These are phyloP conservation scores for Galerina marginata DNA, from an alignment of 768 basidiomycete genomes.

Conservation along the genomic window DNA sequence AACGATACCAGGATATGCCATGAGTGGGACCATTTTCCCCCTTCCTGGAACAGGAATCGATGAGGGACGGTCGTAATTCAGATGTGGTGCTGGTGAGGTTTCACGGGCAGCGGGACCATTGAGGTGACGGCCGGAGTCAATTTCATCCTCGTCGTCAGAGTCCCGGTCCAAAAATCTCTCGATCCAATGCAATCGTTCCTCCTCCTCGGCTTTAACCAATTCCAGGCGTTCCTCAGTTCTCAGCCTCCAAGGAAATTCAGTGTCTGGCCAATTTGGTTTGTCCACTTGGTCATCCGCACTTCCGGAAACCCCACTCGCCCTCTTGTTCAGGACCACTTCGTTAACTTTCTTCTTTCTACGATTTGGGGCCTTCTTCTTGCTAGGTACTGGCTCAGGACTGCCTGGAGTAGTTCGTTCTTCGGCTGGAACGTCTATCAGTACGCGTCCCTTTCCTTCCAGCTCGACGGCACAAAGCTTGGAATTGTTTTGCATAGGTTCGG, in stretches of 20 bases:
- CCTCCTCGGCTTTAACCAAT: slow-evolving; percentile 56
- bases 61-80: slow-evolving; percentile 31
- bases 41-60: slow-evolving; percentile 45
- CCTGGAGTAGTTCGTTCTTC: slow-evolving; percentile 38
- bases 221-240: slow-evolving; percentile 61
- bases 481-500: slow-evolving; percentile 37
- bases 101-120: background rate
- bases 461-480: slow-evolving; percentile 64
- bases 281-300: slow-evolving; percentile 40
- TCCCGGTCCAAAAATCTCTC: slow-evolving; percentile 77
- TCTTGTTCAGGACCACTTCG: slow-evolving; percentile 41
- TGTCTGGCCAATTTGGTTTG: slow-evolving; percentile 79
- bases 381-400: slow-evolving; percentile 35
- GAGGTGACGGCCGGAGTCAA: slow-evolving; percentile 19
- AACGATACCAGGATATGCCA: slow-evolving; percentile 42
- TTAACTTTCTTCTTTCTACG: slow-evolving; percentile 58
- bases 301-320: slow-evolving; percentile 24
- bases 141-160: slow-evolving; percentile 62
- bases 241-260: slow-evolving; percentile 79
- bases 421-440: slow-evolving; percentile 63
- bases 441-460: slow-evolving; percentile 71
- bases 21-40: slow-evolving; percentile 66
- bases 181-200: slow-evolving; percentile 67
- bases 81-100: slow-evolving; percentile 16
- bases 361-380: slow-evolving; percentile 45